Percentiles rank a stretch among this genome's conserved stretches.
These are phyloP conservation scores for Hypoxylon rubiginosum DNA, from an alignment of 2,329 filamentous ascomycete genomes.

Conservation along the genomic window DNA sequence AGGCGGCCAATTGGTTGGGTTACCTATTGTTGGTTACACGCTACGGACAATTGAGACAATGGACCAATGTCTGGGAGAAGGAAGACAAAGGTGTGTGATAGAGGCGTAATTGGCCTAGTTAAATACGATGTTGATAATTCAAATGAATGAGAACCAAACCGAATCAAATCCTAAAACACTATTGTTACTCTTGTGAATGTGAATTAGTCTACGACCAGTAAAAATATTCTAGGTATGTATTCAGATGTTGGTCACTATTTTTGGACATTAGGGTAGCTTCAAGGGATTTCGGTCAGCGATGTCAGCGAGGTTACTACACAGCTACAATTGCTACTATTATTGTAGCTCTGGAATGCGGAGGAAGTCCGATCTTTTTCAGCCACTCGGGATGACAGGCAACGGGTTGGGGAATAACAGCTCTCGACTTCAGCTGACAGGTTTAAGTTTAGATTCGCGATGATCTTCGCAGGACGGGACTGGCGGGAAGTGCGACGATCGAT, in stretches of 20 bases:
- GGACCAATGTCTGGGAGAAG: constrained; percentile 15
- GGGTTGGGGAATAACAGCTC: constrained; percentile 4
- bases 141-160: constrained; percentile 3
- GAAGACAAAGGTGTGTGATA: background rate
- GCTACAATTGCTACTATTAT: background rate
- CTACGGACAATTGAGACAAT: constrained; percentile 5
- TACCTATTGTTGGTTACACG: background rate
- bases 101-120: constrained; percentile 19
- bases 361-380: background rate
- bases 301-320: background rate
- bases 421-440: constrained; percentile 20
- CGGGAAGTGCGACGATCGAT: constrained; percentile 28
- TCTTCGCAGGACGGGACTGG: constrained; percentile 37
- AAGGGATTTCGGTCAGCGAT: background rate
- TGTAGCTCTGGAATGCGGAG: background rate
- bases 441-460: constrained; percentile 32
- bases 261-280: background rate
- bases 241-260: background rate
- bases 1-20: constrained; percentile 20
- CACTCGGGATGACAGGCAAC: background rate
- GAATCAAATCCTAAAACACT: constrained; percentile 8
- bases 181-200: background rate
- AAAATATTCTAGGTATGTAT: background rate
- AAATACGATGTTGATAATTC: constrained; percentile 20
- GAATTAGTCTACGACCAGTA: background rate